Evolutionary conservation across 192 early-diverging fungal genomes (phyloP).

Genomic region (Helicostylum pulchrum): DNA sequence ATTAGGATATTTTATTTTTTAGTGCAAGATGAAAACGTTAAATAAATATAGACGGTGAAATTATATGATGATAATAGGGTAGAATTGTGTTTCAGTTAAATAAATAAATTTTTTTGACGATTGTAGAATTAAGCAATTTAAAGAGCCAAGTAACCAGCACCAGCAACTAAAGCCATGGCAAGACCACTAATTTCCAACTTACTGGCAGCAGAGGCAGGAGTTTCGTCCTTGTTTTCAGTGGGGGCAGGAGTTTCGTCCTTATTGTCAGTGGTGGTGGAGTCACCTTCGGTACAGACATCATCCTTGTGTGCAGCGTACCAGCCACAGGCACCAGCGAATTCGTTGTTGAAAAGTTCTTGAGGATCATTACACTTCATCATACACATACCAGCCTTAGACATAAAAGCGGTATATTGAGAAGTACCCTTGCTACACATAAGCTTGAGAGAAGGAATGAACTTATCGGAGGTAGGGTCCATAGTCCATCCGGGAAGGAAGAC

Average conservation of each 20-base stretch:
- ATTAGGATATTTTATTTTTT: no score
- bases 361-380: slow-evolving; percentile 17
- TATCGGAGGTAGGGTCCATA: slow-evolving; percentile 20
- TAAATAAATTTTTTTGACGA: background rate
- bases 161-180: background rate
- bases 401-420: slow-evolving; percentile 30
- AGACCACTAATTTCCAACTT: background rate
- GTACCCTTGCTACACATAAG: slow-evolving; percentile 27
- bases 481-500: slow-evolving; percentile 17
- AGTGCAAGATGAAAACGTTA: no score
- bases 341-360: slow-evolving; percentile 20
- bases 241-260: background rate
- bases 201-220: background rate
- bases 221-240: background rate
- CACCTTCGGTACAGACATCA: slow-evolving; percentile 11
- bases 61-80: no score
- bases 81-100: no score
- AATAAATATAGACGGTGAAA: no score
- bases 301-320: slow-evolving; percentile 22
- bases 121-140: background rate
- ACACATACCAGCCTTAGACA: slow-evolving; percentile 35
- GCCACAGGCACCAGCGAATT: slow-evolving; percentile 22
- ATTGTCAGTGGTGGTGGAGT: background rate
- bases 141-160: background rate
- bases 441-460: slow-evolving; percentile 31